Evolutionary conservation across 768 basidiomycete genomes (phyloP), one percentile per base, ranked within the genome.

Genomic region (Leccinum rimulosum): DNA sequence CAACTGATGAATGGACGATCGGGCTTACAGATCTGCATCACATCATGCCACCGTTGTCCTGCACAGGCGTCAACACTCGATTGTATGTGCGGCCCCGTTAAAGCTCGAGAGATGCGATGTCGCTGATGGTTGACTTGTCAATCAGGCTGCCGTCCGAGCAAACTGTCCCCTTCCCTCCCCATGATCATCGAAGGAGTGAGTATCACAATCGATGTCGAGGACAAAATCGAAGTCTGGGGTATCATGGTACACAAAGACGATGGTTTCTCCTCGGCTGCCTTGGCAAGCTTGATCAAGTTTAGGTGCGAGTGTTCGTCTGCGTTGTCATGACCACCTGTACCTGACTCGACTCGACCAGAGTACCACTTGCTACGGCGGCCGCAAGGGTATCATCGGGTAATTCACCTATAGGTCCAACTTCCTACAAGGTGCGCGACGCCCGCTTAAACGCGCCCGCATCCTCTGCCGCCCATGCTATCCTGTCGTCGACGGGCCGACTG

Each of bases 21-120:
- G 4, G 2, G 64, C 81, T 62, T 60, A 85, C 85, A 82, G 79
- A 64, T 83, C 77, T 12, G 73, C 68, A 30, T 80, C 74, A 8
- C 57, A 53, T 33, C 5, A 45, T 10, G 49, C 5, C 59, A 69
- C 1, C 75, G 65, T 82, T 79, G 19, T 79, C 79, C 56, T 84
- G 81, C 14, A 85, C 73, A 10, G 86, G 83, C 15, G 84, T 85
- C 63, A 80, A 74, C 9, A 75, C 75, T 25, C 80, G 76, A 60
- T 80, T 81, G 33, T 12, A 35, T 35, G 2, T 35, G 47, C 86
- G 76, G 3, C 86, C 86, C 19, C 86, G 75, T 55, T 79, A 76
- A 11, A 70, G 54, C 11, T 73, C 70, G 14, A 77, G 66, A 15
- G 73, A 67, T 33, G 75, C 74, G 50, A 78, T 57, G 52, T 68